Evolutionary conservation across 192 early-diverging fungal genomes (phyloP), one percentile per base, ranked within the genome.

Genomic region (Coemansia sp.): DNA sequence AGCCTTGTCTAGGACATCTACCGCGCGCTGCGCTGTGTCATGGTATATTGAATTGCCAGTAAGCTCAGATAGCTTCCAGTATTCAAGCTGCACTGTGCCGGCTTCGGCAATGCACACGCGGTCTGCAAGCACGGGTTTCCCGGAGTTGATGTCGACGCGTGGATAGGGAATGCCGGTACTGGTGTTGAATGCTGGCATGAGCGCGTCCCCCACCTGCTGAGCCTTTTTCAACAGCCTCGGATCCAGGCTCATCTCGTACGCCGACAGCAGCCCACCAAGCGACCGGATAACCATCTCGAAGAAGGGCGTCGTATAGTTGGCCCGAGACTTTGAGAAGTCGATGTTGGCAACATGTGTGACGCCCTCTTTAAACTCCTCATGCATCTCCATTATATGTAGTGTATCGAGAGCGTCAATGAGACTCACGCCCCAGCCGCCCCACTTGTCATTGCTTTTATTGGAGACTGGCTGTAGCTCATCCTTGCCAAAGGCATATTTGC

Each of bases 371-470:
- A 93, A 98, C 49, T 96, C 91, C 19, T 87, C 80, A 31, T 83
- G 76, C 6, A 98, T 82, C 23, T 81, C 90, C 92, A 95, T 92
- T 49, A 98, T 87, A 38, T 85, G 85, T 28, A 96, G 79, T 0
- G 94, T 95, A 65, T 98, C 95, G 25, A 98, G 76, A 2, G 89
- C 75, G 69, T 98, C 95, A 54, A 96, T 82, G 38, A 94, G 88
- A 2, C 93, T 93, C 56, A 83, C 73, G 56, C 76, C 76, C 71
- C 76, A 83, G 62, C 81, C 74, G 22, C 71, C 81, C 74, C 74
- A 83, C 60, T 72, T 68, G 73, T 75, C 58, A 51, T 76, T 73
- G 56, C 68, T 59, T 41, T 28, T 64, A 63, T 75, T 75, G 23
- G 69, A 59, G 27, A 78, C 81, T 4, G 81, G 81, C 65, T 52